phyloP scores from a whole-genome alignment of 2,329 filamentous ascomycete species.

The Hypomyces rosellus region DNA sequence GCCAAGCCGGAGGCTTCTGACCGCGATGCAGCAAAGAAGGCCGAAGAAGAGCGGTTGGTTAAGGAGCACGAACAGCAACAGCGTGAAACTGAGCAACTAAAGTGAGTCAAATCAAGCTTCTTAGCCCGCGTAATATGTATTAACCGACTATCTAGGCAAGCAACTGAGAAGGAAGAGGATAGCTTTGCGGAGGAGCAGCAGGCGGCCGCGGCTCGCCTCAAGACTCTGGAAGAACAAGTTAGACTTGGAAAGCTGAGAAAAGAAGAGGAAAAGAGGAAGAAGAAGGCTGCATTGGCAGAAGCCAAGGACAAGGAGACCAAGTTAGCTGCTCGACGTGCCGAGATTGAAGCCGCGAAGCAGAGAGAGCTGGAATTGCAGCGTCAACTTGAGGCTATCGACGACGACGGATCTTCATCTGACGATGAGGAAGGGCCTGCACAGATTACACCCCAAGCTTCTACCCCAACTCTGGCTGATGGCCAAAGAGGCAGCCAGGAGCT shows the following conservation, averaged over 20 bases:
- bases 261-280: constrained; percentile 88
- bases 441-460: constrained; percentile 56
- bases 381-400: constrained; percentile 70
- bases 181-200: constrained; percentile 75
- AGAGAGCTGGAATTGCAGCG: constrained; percentile 83
- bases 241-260: constrained; percentile 91
- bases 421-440: constrained; percentile 75
- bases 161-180: constrained; percentile 68
- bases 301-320: constrained; percentile 83
- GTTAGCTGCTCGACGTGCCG: constrained; percentile 76
- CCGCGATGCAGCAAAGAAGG: constrained; percentile 47
- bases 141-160: constrained; percentile 50
- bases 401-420: constrained; percentile 69
- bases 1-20: constrained; percentile 54
- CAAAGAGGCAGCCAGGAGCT: constrained; percentile 48
- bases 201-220: constrained; percentile 74
- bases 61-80: constrained; percentile 73
- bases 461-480: constrained; percentile 47
- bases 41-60: constrained; percentile 59
- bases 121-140: constrained; percentile 1
- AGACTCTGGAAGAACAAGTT: constrained; percentile 88
- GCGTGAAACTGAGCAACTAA: constrained; percentile 65
- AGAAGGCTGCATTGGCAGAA: constrained; percentile 80
- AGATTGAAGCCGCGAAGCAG: constrained; percentile 86
- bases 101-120: constrained; percentile 56